Conservation (phyloP, 139 green algal species). For the Spirogloea muscicola region DNA sequence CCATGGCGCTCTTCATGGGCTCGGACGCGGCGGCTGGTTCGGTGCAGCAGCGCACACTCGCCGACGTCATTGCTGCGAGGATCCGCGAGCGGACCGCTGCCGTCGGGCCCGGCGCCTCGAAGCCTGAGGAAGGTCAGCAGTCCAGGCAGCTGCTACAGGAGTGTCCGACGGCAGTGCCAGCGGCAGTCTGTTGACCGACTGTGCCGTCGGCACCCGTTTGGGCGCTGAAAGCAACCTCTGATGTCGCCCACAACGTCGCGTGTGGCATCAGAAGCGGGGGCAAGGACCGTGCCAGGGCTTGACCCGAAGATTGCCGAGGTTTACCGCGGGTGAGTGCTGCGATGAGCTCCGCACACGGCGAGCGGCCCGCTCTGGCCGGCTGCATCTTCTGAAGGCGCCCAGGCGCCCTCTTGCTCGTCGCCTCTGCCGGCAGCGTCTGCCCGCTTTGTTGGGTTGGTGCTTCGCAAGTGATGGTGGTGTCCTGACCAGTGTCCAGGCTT, state of each 20-base stretch:
- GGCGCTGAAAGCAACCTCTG: neutral
- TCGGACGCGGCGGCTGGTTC: neutral
- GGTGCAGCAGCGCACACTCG: conserved; percentile 69
- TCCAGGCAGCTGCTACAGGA: neutral
- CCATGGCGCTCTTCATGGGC: conserved; percentile 75
- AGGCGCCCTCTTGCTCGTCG: too few relatives aligned
- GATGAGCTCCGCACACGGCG: too few relatives aligned
- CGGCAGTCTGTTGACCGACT: neutral
- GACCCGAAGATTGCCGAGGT: too few relatives aligned
- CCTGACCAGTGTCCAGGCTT: neutral
- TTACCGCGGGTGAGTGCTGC: too few relatives aligned
- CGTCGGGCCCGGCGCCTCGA: neutral
- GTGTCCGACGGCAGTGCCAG: neutral
- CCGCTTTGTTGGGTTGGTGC: neutral
- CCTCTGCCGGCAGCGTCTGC: too few relatives aligned
- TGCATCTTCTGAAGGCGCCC: too few relatives aligned
- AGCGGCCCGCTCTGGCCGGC: too few relatives aligned
- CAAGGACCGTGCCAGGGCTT: too few relatives aligned
- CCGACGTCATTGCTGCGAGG: conserved; percentile 83
- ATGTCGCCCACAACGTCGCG: conserved; percentile 2
- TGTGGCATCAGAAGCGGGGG: too few relatives aligned
- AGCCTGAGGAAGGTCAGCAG: too few relatives aligned
- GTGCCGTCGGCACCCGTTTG: neutral
- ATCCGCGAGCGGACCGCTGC: conserved; percentile 60
- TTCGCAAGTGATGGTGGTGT: neutral